A percentile compares a stretch with the other conserved stretches of the same genome.
phyloP scores from a whole-genome alignment of 1,284 basidiomycete species.

The Trametes polyzona region DNA sequence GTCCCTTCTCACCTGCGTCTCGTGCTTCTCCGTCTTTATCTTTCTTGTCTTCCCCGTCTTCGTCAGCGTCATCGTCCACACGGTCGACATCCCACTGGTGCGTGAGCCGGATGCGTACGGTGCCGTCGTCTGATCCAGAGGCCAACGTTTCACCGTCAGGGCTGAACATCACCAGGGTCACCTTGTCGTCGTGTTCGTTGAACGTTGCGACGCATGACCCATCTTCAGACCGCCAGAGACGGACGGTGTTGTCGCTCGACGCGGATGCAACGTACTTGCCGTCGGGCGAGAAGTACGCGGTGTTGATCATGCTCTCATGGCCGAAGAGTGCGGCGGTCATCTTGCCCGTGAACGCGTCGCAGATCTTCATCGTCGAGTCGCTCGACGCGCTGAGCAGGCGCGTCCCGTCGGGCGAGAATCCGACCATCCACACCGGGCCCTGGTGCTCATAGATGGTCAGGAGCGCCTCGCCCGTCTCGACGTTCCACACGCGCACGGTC shows the following conservation, averaged over 20 bases:
- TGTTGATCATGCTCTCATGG: constrained; percentile 18
- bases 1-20: too few species aligned
- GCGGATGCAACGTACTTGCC: constrained; percentile 24
- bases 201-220: constrained; percentile 13
- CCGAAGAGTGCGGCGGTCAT: constrained; percentile 13
- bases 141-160: constrained; percentile 20
- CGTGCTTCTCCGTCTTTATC: too few species aligned
- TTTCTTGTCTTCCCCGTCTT: background rate
- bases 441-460: constrained; percentile 20
- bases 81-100: constrained; percentile 2
- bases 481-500: constrained; percentile 25
- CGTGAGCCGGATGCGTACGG: constrained; percentile 15
- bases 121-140: constrained; percentile 23
- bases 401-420: constrained; percentile 21
- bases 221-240: constrained; percentile 26
- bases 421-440: constrained; percentile 20
- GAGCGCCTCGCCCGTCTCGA: constrained; percentile 25
- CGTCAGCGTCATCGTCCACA: background rate
- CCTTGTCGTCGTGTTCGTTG: constrained; percentile 19
- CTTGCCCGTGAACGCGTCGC: constrained; percentile 23
- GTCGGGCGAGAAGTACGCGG: constrained; percentile 28
- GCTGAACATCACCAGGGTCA: constrained; percentile 22
- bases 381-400: constrained; percentile 21
- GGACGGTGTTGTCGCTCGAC: constrained; percentile 25
- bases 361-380: constrained; percentile 19